Base-by-base conservation (phyloP, 805 yeast species). In the Kodamaea leandrae region DNA sequence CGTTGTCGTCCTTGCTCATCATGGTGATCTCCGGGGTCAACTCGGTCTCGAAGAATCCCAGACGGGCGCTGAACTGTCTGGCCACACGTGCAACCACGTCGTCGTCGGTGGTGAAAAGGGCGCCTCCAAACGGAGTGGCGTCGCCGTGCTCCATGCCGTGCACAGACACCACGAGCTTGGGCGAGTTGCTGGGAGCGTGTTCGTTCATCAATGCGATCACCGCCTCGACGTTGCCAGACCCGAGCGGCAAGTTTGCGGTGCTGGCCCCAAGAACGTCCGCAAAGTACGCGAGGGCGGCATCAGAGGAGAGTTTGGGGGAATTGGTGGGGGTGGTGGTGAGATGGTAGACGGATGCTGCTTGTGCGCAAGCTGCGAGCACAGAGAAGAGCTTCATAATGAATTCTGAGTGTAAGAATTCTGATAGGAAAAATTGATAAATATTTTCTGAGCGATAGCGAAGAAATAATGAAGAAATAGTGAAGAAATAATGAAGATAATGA, bases 191-290 rank as follows among this genome's bases (percentile, higher is more conserved):
- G 37, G 21, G 25, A 15, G 9, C 8, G n/a, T 20, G 30, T 3
- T 12, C 17, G 15, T 29, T 30, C 23, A 63, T 43, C 39, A 64
- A 59, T 13, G 61, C 55, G 32, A 61, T 48, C 15, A 49, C 39
- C 20, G 48, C 43, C 1, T 52, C 47, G 20, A 62, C 58, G 16
- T 53, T 50, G 16, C 64, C 65, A 13, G 54, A 50, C 17, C 65
- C 66, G 29, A 73, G 43, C 23, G 57, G 51, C 47, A 64, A 67
- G 44, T 56, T 55, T 16, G 61, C 63, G 16, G 72, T 62, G 21
- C 17, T 16, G 17, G 69, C 61, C 16, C 64, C 75, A 39, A 72
- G 62, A 42, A 63, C 66, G 48, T 74, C 77, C 27, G 77, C 72
- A 46, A 76, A 63, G 50, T 69, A 72, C 41, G 66, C 53, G 23